A percentile compares a stretch with the other conserved stretches of the same genome.
Evolutionary conservation across 768 basidiomycete genomes (phyloP).

Genomic region (Trametes villosa): DNA sequence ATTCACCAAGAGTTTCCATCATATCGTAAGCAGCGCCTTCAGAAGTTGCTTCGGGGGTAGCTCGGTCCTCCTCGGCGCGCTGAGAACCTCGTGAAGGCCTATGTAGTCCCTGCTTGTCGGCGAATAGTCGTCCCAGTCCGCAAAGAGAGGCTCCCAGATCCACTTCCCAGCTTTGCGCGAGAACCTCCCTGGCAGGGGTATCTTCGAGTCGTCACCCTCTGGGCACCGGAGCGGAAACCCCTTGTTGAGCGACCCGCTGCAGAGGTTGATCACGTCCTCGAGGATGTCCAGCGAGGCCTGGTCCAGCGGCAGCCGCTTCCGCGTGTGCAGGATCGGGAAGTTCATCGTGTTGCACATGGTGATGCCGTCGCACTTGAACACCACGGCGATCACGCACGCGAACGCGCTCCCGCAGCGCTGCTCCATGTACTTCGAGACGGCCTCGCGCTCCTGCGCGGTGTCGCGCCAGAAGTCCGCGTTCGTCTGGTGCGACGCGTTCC

Average conservation of each 20-base stretch:
- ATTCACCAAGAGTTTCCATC: not conserved
- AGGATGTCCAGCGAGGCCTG: not conserved
- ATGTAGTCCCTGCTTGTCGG: not conserved
- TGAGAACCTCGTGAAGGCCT: not conserved
- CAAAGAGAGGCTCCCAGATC: not conserved
- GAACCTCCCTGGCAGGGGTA: slow-evolving; percentile 2
- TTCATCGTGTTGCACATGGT: not conserved
- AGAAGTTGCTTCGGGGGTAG: slow-evolving; percentile 4
- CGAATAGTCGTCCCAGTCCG: slow-evolving; percentile 2
- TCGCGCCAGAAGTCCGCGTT: not conserved
- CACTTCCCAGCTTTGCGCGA: not conserved
- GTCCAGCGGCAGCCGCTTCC: not conserved
- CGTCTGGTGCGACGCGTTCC: not conserved
- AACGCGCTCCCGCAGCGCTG: slow-evolving; percentile 1
- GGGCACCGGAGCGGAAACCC: slow-evolving; percentile 3
- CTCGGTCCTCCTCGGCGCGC: not conserved
- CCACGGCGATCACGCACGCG: not conserved
- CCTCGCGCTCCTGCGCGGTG: slow-evolving; percentile 1
- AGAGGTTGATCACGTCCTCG: not conserved
- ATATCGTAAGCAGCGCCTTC: not conserved
- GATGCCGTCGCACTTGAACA: not conserved
- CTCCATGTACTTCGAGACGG: not conserved
- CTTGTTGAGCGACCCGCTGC: not conserved
- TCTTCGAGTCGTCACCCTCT: not conserved
- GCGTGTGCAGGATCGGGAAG: not conserved